Evolutionary conservation across 2,329 filamentous ascomycete genomes (phyloP), one percentile per base, ranked within the genome.

Genomic region (Monilinia polystroma): DNA sequence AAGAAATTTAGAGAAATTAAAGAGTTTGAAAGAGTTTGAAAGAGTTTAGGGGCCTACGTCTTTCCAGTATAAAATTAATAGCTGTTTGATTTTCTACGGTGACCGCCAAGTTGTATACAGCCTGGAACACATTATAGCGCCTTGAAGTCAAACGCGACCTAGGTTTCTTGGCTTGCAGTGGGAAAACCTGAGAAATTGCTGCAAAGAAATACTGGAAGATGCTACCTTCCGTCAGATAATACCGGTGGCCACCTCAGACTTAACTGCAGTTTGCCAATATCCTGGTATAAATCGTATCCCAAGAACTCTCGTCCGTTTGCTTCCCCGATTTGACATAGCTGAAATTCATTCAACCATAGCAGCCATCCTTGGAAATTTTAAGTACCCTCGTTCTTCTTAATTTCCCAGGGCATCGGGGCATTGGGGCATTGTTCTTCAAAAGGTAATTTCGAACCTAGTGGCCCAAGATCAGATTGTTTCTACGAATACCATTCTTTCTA

Each of bases 11-110:
- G 3, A 45, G 41, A 45, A 26, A 20, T 35, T 23, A 2, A 7
- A 23, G 0, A 3, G 1, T 32, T 8, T 16, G 5, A 2, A 7
- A 23, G 0, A 3, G 1, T 32, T 8, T 16, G 5, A 4, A 7
- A 53, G 18, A 2, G 2, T 32, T 29, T 38, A 3, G 41, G 41
- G 35, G 5, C 23, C 32, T 4, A 32, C 32, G 32, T 32, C 32
- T 32, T n/a, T 35, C 29, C 3, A 20, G 35, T 29, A 23, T 32
- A 6, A 32, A 32, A 32, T 32, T 32, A 35, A 32, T 32, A 8
- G 29, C 29, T 20, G 26, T 54, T 54, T 54, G 52, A n/a, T 18
- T 35, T 54, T 54, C 16, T 35, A 54, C 26, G 29, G 52, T 54
- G 29, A 12, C 26, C 29, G 18, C 29, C 16, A 35, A 35, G 4